These are phyloP conservation scores for Penicillium lagena DNA, from an alignment of 495 filamentous ascomycete species.

Conservation along the genomic window DNA sequence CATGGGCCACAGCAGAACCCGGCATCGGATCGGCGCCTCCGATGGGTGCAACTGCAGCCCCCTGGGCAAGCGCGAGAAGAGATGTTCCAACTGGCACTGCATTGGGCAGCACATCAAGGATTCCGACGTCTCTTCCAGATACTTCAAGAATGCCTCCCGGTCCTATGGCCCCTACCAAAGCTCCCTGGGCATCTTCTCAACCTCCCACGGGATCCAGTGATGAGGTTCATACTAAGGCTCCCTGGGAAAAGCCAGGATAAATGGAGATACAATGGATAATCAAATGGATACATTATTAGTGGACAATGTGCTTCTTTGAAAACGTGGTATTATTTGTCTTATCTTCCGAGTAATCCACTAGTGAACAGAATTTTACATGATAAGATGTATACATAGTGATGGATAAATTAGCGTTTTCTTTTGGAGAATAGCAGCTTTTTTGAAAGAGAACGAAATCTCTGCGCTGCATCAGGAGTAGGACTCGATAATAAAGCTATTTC, in stretches of 20 bases:
- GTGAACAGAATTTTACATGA: background rate
- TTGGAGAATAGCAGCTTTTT: too few species aligned
- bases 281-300: too few species aligned
- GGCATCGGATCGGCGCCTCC: slow-evolving; percentile 10
- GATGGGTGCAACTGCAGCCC: slow-evolving; percentile 33
- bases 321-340: too few species aligned
- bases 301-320: too few species aligned
- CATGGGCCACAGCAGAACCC: slow-evolving; percentile 34
- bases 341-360: too few species aligned
- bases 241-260: slow-evolving; percentile 31
- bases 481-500: too few species aligned
- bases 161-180: slow-evolving; percentile 36
- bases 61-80: slow-evolving; percentile 30
- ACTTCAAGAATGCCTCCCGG: slow-evolving; percentile 30
- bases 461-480: too few species aligned
- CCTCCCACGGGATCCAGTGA: slow-evolving; percentile 15
- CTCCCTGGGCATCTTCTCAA: slow-evolving; percentile 34
- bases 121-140: slow-evolving; percentile 14
- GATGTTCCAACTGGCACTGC: slow-evolving; percentile 5
- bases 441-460: too few species aligned
- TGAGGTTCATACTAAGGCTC: slow-evolving; percentile 32
- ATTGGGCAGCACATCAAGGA: slow-evolving; percentile 1
- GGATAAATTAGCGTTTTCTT: too few species aligned
- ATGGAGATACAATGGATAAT: background rate
- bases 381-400: too few species aligned